Evolutionary conservation across 441 rosid genomes (phyloP), one percentile per base, ranked within the genome.

Genomic region (Corymbia calophylla): DNA sequence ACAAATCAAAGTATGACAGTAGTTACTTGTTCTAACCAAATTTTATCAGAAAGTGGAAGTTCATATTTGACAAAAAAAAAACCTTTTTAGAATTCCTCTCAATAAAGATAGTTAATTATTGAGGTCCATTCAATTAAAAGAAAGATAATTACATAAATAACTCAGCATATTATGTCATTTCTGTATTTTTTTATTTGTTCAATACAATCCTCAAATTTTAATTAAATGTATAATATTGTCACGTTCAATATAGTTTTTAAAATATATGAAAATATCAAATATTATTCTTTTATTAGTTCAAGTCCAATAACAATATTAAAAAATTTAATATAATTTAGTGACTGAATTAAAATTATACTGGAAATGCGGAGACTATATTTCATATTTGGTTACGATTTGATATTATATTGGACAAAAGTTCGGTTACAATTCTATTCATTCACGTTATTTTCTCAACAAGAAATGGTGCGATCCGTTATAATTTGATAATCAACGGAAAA

Each of bases 161-260:
- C n/a, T 3, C 0, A 10, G 9, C 0, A 8, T 25, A 1, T 6
- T 58, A 39, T 25, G 14, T 39, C 14, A 58, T 10, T 9, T 58
- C 4, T 56, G 0, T 39, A 23, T 8, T 23, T 56, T 56, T 56
- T 23, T 4, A 58, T 25, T 58, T 58, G 17, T 25, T 58, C 14
- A 10, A 10, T 13, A 58, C 1, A 0, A 9, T 58, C 5, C 0
- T 0, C 5, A 58, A 58, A 23, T 58, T 58, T 9, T 25, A 0
- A 25, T 13, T 58, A 4, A 58, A 58, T 0, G 0, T 10, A 0
- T 58, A 58, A 58, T 58, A 6, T 58, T 58, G 2, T 58, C 17
- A 9, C 44, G 6, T 39, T 39, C 6, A 39, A 39, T 39, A 39
- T 39, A 39, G 5, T 39, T 5, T 4, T 39, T 39, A 58, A 1